Base-by-base conservation (phyloP, 2,329 filamentous ascomycete genomes). In the Cladosporium sp. region DNA sequence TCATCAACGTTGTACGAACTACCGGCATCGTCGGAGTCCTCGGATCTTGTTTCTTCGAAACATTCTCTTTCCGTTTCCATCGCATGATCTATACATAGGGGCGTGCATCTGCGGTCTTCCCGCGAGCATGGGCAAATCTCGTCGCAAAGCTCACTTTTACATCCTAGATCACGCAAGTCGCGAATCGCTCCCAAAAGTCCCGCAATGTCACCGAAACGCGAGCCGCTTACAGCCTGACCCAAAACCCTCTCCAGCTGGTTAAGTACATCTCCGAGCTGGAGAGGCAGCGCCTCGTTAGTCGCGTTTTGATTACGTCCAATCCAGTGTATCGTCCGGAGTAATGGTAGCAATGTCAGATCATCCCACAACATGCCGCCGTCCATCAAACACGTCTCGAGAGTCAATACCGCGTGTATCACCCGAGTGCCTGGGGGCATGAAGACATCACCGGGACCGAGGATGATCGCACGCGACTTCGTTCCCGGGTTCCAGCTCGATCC, bases 311-410 rank as follows among this genome's bases (percentile, higher is more conserved):
- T 12, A 5, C 4, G n/a, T 12, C 28, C n/a, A 18, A 57, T 33
- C 53, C 28, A 21, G 53, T 57, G 33, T 33, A 57, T 12, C 16
- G 53, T 21, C 23, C n/a, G 53, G 10, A 57, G 33, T 57, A 33
- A 21, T 11, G 12, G 29, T 14, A 29, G n/a, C 12, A 57, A 21
- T 29, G 21, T 57, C 53, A 57, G 14, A 21, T 29, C 23, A 29
- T 57, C 28, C 53, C 53, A 57, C 11, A 57, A 8, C 53, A 57
- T 57, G 18, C 53, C 53, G 21, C 53, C 53, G 4, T 57, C 29
- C 53, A 57, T 57, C 21, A 57, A 29, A n/a, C 29, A 29, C 18
- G 53, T 21, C n/a, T 33, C 28, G 14, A 33, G 53, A 18, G 53
- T 57, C n/a, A 29, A 21, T 12, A 57, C 33, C 10, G 53, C 53